These are phyloP conservation scores for Pestalotiopsis fici DNA, from an alignment of 2,329 filamentous ascomycete genomes.

Conservation along the genomic window DNA sequence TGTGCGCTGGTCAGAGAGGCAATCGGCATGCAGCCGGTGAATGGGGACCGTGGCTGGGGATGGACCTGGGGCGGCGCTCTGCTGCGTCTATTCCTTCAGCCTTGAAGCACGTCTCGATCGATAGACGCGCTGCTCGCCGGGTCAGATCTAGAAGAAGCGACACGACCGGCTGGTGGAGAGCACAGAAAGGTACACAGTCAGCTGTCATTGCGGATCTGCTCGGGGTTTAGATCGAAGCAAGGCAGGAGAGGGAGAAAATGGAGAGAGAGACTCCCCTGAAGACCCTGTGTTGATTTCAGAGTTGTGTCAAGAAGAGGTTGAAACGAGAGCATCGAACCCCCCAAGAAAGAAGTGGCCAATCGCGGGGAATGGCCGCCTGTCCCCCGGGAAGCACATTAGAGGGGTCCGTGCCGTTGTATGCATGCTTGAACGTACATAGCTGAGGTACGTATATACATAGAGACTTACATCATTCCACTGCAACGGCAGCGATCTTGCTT, in stretches of 20 bases:
- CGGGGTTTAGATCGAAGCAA: neutral
- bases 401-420: neutral
- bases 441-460: neutral
- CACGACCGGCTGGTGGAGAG: neutral
- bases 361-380: neutral
- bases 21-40: neutral
- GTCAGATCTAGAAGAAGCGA: neutral
- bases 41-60: neutral
- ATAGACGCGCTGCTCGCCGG: neutral
- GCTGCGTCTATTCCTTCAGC: neutral
- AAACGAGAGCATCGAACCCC: neutral
- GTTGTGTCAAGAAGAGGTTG: slow-evolving; percentile 1
- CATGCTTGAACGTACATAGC: neutral
- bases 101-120: neutral
- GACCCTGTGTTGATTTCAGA: neutral
- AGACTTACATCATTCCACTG: neutral
- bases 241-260: neutral
- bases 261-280: neutral
- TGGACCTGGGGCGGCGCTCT: neutral
- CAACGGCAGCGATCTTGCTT: neutral
- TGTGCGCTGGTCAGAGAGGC: neutral
- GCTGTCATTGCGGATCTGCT: neutral
- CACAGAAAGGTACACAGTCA: neutral
- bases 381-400: neutral
- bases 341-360: neutral